Base-by-base conservation (phyloP, 805 yeast genomes). In the Cyberlindnera nakhonratchasimensis region DNA sequence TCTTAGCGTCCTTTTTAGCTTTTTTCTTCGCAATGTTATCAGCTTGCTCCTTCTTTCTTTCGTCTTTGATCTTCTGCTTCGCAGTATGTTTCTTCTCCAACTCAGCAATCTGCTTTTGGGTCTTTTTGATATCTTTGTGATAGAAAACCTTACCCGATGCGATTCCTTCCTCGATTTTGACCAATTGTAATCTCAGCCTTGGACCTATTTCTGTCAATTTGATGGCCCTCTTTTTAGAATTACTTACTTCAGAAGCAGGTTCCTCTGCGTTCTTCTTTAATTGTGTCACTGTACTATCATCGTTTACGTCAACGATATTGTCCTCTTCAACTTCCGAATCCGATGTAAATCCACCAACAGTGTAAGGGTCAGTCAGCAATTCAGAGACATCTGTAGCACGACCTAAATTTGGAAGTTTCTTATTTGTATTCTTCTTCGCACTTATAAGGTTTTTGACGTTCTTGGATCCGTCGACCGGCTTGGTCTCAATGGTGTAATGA, bases 241-340 rank as follows among this genome's bases (percentile, higher is more conserved):
- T 57, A 12, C 50, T 50, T 5, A 46, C 46, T 28, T 55, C 57
- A 16, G 51, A 46, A 3, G 42, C 46, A 18, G 46, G 54, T 16
- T 51, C 43, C 4, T 49, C 55, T 10, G 28, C 25, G 22, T 47
- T 57, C 43, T 45, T 57, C 22, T 42, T 48, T 11, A 46, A 55
- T 8, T 17, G 24, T 43, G 51, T 45, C 30, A 49, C 52, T 25
- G 39, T 46, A 25, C 32, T 36, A 24, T 58, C 62, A 51, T 65
- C 54, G 55, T 63, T 51, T 19, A 84, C 71, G 51, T 80, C 87
- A 23, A 87, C 91, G 40, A 83, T 74, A 20, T 80, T 86, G 51
- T 90, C 96, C 47, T 90, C 96, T 57, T 93, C 98, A 33, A 89
- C 80, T 69, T 91, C 99, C 4, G 95, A 84, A 56, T 91, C 99